Evolutionary conservation across 352 stramenopile genomes (phyloP), one percentile per base, ranked within the genome.

Genomic region (Thalassiosira livingstoniorum): DNA sequence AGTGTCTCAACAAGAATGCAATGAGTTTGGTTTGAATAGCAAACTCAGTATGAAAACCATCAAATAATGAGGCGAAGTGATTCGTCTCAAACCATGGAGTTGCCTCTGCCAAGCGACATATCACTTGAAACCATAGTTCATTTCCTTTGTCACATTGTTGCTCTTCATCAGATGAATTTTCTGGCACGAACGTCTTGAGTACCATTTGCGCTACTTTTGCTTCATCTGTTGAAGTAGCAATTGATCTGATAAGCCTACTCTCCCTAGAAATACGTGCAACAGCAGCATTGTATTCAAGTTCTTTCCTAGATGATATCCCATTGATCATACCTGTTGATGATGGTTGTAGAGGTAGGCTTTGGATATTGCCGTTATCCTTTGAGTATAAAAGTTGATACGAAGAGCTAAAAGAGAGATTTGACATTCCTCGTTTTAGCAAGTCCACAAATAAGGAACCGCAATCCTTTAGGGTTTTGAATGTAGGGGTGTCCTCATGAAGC

Each of bases 401-500:
- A 66, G 66, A n/a, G 66, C 39, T 51, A 53, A 90, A 31, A 23
- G 84, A 85, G 15, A 51, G 63, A 54, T 54, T 55, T 45, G 57
- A 35, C 62, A 87, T 80, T 70, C 85, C 85, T 58, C 85, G 74
- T 70, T 80, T 82, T 27, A 91, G 54, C 37, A 89, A 80, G 37
- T 60, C 76, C 74, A 78, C 55, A 68, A 83, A 88, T 60, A 87
- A 73, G 2, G 4, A 25, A 34, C 78, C 78, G 78, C 81, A 89
- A 60, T 79, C 81, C 60, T 87, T 87, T 2, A 91, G 72, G 29
- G 75, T 78, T 65, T 85, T 88, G 39, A 84, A 81, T 31, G 85
- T 68, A 75, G 75, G 67, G 65, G 57, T 32, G 32, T 88, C 82
- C 62, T 88, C 82, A 58, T 83, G 74, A 61, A 73, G 55, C 53